Percentiles rank a stretch among this genome's conserved stretches.
These are phyloP conservation scores for Clavispora phyllophila DNA, from an alignment of 805 yeast species.

Conservation along the genomic window DNA sequence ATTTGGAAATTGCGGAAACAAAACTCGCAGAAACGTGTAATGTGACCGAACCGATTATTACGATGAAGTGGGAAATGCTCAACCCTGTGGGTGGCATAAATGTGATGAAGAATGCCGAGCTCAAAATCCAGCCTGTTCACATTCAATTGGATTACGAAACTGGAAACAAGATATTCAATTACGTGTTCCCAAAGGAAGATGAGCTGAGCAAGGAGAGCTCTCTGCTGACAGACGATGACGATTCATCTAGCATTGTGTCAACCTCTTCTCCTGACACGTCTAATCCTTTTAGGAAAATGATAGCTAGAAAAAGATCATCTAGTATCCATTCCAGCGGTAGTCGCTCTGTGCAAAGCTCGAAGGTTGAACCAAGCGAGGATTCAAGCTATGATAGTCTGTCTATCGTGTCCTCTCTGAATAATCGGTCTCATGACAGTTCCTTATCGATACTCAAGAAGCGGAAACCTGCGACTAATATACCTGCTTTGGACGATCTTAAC, in stretches of 20 bases:
- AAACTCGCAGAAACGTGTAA: conserved; percentile 9
- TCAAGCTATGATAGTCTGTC: background rate
- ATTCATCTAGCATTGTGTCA: conserved; percentile 1
- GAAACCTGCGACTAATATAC: conserved; percentile 5
- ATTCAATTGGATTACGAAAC: conserved; percentile 70
- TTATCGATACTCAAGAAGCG: conserved; percentile 2
- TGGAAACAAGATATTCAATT: conserved; percentile 56
- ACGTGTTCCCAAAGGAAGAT: conserved; percentile 60
- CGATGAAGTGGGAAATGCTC: conserved; percentile 66
- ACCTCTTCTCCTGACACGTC: background rate
- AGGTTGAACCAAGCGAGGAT: background rate
- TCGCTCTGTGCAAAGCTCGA: background rate
- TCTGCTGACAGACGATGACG: conserved; percentile 45
- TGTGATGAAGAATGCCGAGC: conserved; percentile 61
- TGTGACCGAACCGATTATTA: conserved; percentile 20
- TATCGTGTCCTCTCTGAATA: background rate
- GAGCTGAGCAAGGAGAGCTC: background rate
- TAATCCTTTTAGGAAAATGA: conserved; percentile 2
- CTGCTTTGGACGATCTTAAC: conserved; percentile 28
- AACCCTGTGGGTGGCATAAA: conserved; percentile 88
- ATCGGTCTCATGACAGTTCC: background rate
- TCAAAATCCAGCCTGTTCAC: conserved; percentile 60
- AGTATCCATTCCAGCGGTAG: background rate
- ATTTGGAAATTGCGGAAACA: conserved; percentile 14
- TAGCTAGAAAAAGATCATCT: background rate